A percentile compares a stretch with the other conserved stretches of the same genome.
phyloP scores from a whole-genome alignment of 805 yeast genomes.

The Ogataea saltuana region DNA sequence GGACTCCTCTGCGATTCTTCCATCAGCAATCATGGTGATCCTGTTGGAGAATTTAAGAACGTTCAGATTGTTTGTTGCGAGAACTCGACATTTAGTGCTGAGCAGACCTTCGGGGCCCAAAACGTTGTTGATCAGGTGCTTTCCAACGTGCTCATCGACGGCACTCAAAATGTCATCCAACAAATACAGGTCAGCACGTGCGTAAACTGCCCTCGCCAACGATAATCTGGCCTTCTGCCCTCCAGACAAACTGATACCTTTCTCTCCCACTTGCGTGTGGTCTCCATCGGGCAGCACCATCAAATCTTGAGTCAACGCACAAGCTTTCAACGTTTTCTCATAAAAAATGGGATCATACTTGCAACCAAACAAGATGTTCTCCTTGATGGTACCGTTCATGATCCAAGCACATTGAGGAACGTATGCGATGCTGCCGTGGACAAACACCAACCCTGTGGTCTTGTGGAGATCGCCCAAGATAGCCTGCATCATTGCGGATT shows the following conservation, averaged over 20 bases:
- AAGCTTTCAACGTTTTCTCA: constrained; percentile 75
- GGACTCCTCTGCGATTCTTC: constrained; percentile 68
- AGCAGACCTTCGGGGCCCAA: constrained; percentile 80
- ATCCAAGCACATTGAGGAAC: constrained; percentile 95
- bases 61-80: constrained; percentile 85
- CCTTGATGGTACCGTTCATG: constrained; percentile 87
- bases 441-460: constrained; percentile 66
- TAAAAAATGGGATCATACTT: constrained; percentile 77
- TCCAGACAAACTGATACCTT: constrained; percentile 91
- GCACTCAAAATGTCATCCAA: constrained; percentile 93
- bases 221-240: constrained; percentile 95
- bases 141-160: constrained; percentile 93
- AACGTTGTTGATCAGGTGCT: constrained; percentile 78
- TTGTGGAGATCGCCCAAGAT: constrained; percentile 81
- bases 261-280: constrained; percentile 88
- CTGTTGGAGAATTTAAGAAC: constrained; percentile 75
- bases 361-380: constrained; percentile 85
- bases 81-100: constrained; percentile 67
- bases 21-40: constrained; percentile 68
- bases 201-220: constrained; percentile 90
- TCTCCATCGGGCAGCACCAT: constrained; percentile 81
- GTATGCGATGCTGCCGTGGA: constrained; percentile 81
- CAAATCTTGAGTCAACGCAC: constrained; percentile 80
- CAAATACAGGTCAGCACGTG: constrained; percentile 84
- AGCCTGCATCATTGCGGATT: constrained; percentile 78